Percentiles rank a stretch among this genome's conserved stretches.
These are phyloP conservation scores for Candolleomyces eurysporus DNA, from an alignment of 768 basidiomycete genomes.

Conservation along the genomic window DNA sequence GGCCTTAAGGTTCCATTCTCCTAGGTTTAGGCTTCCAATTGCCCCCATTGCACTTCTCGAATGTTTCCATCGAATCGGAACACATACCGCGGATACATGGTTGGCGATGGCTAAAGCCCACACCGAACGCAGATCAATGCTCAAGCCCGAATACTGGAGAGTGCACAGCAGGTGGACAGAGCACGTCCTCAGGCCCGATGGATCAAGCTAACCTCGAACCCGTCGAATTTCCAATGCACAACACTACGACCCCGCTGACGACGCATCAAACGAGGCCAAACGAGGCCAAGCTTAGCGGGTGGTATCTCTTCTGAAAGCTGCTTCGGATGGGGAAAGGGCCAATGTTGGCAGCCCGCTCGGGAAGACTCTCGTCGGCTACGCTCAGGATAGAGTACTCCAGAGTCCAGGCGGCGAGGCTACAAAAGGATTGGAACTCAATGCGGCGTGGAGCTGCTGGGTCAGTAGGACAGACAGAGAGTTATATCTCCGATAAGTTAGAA, in stretches of 20 bases:
- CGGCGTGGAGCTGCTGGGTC: conserved; percentile 97
- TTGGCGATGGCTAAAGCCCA: no score
- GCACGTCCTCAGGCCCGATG: no score
- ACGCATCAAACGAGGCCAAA: conserved; percentile 50
- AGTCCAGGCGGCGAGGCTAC: conserved; percentile 80
- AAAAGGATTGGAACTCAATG: conserved; percentile 87
- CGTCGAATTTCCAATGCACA: no score
- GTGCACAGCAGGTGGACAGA: no score
- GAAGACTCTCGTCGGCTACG: conserved; percentile 86
- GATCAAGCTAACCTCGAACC: no score
- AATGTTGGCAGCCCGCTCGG: conserved; percentile 94
- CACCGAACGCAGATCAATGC: no score
- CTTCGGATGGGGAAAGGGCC: conserved; percentile 90
- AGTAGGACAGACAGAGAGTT: conserved; percentile 95
- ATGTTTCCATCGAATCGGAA: no score
- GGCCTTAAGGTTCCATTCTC: no score
- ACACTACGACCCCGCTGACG: conserved; percentile 64
- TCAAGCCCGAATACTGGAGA: no score
- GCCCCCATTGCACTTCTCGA: no score
- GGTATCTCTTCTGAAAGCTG: conserved; percentile 80
- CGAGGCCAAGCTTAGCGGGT: conserved; percentile 44
- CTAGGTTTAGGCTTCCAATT: no score
- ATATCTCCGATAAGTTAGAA: conserved; percentile 96
- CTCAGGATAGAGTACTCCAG: conserved; percentile 81
- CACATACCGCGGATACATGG: no score